Evolutionary conservation across 2,329 filamentous ascomycete species (phyloP), one percentile per base, ranked within the genome.

Genomic region (Fusarium piperis): DNA sequence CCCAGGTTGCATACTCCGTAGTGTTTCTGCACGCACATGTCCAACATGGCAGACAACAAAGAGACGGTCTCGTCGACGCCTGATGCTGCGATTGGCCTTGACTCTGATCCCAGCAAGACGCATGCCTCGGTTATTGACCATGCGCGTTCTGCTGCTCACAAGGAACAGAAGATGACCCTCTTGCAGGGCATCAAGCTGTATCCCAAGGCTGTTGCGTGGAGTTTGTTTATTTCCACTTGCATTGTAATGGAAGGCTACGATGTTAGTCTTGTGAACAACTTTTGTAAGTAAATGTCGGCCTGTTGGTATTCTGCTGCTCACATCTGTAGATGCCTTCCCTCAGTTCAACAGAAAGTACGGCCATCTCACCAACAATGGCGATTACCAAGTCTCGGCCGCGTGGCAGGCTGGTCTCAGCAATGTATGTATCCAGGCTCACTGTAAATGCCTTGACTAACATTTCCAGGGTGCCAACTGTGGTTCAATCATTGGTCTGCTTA

Each of bases 241-340:
- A 74, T 74, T 57, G 72, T 74, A 15, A 74, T 74, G 72, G 72
- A 74, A 51, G 72, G 72, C 10, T 74, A 73, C 4, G 72, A 74
- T 3, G 70, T 74, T 26, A 64, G 63, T 4, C 51, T 74, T 0
- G 72, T 74, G 0, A 74, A 74, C 59, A 74, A 74, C 39, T 74
- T 74, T 8, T 74, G 72, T 74, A 26, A 48, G 72, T 64, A 11
- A 2, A 3, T 35, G 8, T 11, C 26, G 5, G 4, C 20, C n/a
- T 1, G 23, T 30, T 32, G 12, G 3, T 16, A 2, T 32, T 56
- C 15, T n/a, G 20, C 26, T 60, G 16, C 62, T 23, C 1, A 30
- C 26, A 18, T 5, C 5, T 9, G 1, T 15, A 74, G 71, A 74
- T 41, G 74, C 73, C 2, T 69, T 74, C 10, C 67, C 72, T 6